Evolutionary conservation across 2,329 filamentous ascomycete species (phyloP).

Genomic region (Trichoderma oligosporum): DNA sequence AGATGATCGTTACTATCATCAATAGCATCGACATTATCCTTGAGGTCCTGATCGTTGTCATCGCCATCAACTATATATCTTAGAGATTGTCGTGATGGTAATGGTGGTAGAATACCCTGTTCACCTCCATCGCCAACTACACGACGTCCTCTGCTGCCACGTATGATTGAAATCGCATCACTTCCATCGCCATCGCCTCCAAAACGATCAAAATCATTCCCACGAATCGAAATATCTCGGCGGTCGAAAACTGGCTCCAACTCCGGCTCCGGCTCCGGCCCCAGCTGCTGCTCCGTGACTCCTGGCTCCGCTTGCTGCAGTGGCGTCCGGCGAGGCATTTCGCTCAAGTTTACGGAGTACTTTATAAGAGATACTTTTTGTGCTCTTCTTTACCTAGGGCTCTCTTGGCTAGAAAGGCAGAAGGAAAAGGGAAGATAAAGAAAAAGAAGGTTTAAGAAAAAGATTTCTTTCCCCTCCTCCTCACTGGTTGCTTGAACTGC

Average conservation of each 20-base stretch:
- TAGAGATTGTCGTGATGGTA: not conserved
- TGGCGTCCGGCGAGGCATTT: not conserved
- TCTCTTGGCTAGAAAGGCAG: too few species aligned
- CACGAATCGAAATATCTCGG: too few species aligned
- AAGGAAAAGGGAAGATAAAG: too few species aligned
- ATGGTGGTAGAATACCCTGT: not conserved
- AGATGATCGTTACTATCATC: not conserved
- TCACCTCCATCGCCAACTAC: not conserved
- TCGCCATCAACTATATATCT: not conserved
- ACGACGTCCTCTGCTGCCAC: constrained; percentile 5
- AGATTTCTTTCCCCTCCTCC: too few species aligned
- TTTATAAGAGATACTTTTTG: too few species aligned
- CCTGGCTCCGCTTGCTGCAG: not conserved
- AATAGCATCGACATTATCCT: not conserved
- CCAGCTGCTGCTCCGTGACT: too few species aligned
- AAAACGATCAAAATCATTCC: not conserved
- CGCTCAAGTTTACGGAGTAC: too few species aligned
- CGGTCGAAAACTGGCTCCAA: too few species aligned
- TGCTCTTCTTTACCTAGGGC: too few species aligned
- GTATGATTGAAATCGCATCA: too few species aligned
- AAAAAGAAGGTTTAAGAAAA: too few species aligned
- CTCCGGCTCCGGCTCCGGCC: constrained; percentile 19
- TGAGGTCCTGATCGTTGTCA: constrained; percentile 9
- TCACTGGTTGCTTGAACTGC: too few species aligned
- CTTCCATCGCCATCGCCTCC: not conserved